These are phyloP conservation scores for Hymenotorrendiella dingleyae DNA, from an alignment of 2,329 filamentous ascomycete genomes.

Conservation along the genomic window DNA sequence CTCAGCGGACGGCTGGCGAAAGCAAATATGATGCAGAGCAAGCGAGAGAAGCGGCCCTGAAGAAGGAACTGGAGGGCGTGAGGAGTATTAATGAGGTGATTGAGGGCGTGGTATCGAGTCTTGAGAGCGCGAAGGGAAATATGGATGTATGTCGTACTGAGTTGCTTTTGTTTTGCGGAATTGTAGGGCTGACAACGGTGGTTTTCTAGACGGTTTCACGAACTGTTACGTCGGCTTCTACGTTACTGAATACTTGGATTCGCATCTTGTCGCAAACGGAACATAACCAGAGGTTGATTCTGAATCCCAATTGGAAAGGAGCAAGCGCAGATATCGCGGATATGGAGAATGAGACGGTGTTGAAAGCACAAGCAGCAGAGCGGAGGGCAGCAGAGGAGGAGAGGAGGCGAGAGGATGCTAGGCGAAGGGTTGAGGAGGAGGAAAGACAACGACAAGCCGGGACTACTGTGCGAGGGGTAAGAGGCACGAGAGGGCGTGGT, in stretches of 20 bases:
- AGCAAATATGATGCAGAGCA: slow-evolving; percentile 58
- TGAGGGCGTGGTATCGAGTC: slow-evolving; percentile 66
- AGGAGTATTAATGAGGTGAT: slow-evolving; percentile 83
- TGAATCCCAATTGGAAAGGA: slow-evolving; percentile 86
- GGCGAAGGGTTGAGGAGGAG: slow-evolving; percentile 58
- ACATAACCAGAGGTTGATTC: slow-evolving; percentile 87
- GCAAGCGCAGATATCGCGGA: slow-evolving; percentile 81
- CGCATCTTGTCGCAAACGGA: slow-evolving; percentile 94
- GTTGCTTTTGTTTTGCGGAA: not conserved
- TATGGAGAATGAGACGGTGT: slow-evolving; percentile 70
- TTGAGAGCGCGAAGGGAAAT: slow-evolving; percentile 67
- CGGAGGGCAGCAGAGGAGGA: slow-evolving; percentile 73
- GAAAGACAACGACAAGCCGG: slow-evolving; percentile 40
- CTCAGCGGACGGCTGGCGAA: slow-evolving; percentile 34
- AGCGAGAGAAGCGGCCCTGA: slow-evolving; percentile 66
- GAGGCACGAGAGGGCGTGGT: slow-evolving; percentile 25
- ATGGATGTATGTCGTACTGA: slow-evolving; percentile 55
- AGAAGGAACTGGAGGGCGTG: slow-evolving; percentile 74
- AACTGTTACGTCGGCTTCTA: slow-evolving; percentile 82
- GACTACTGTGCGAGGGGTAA: slow-evolving; percentile 30
- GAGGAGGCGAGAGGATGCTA: slow-evolving; percentile 64
- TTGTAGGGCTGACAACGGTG: slow-evolving; percentile 6
- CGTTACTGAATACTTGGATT: slow-evolving; percentile 90
- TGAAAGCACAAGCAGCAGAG: slow-evolving; percentile 71
- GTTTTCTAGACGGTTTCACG: slow-evolving; percentile 65